Evolutionary conservation across 2,329 filamentous ascomycete genomes (phyloP), one percentile per base, ranked within the genome.

Genomic region (Aschersonia sp.): DNA sequence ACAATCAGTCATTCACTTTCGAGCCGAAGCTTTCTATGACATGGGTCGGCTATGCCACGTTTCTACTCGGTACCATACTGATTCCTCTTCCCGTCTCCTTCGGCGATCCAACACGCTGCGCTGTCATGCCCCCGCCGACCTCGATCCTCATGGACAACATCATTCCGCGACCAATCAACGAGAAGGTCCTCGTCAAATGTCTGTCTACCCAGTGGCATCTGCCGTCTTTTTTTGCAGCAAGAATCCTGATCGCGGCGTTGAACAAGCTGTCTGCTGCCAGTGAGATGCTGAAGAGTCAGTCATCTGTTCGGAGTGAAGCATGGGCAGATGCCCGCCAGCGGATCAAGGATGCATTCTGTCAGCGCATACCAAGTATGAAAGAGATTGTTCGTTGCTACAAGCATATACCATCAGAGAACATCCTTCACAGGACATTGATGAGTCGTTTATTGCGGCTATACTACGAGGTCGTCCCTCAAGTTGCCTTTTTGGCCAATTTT

Each of bases 31-130:
- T 94, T 5, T 92, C 88, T 4, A 82, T 88, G 43, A 92, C 88
- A 0, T 98, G 92, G 92, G 85, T 97, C 55, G 89, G 90, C 42
- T 95, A 94, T 60, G 87, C 88, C 0, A 81, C 88, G 0, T 87
- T 97, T 52, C 67, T 98, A 5, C 94, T 94, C 63, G 85, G 84
- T 51, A 79, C 82, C 1, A 79, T 96, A 43, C 76, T 83, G 49
- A 69, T 94, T 37, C 79, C 82, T 1, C 70, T 95, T 2, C 89
- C 89, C 2, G 60, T 68, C 30, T 76, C 76, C 51, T 87, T 90
- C 58, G 87, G 87, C 10, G 78, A 81, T 55, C 71, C 71, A 41
- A 72, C 76, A 10, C 71, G 70, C 42, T 83, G 79, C 52, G 55
- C 60, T 42, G 78, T 80, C 30, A 68, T 81, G 11, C 89, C 92